Base-by-base conservation (phyloP, 1,284 basidiomycete genomes). In the Stygiomarasmius scandens region DNA sequence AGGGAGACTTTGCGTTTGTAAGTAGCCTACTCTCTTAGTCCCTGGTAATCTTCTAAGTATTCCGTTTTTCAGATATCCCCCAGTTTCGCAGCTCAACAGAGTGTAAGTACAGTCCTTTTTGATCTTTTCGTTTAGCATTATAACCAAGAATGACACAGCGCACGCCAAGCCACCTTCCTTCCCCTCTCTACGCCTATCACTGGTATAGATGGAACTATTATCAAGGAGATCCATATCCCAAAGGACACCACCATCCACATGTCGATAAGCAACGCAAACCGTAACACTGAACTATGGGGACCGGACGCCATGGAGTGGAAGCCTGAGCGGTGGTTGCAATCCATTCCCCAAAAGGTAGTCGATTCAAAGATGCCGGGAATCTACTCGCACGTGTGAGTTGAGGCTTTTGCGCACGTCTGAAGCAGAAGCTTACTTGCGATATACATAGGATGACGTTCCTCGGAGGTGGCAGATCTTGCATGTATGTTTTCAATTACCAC, bases 1-100 rank as follows among this genome's bases (percentile, higher is more conserved):
- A 55, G 61, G 23, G 67, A 68, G 43, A 68, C 67, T 25, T 62
- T 68, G 19, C 61, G 67, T 22, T 46, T 67, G 67, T 67, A 45
- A 46, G 64, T 57, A 8, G 19, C 8, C 12, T 19, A 8, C 12
- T 32, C 38, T 49, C 6, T 3, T 16, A 16, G 6, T 12, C 12
- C 49, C 34, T 20, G 5, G n/a, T 4, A 5, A 23, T 24, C 19
- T 8, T 10, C 24, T 8, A 27, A 27, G 9, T 19, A 14, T 20
- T 54, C 23, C 14, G 25, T 29, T n/a, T 11, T 12, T 11, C n/a
- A 55, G 54, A 20, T 32, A 55, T 22, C 8, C 54, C 12, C 54
- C 54, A 3, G 47, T 27, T 20, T 32, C 54, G 12, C 8, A 14
- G 29, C 47, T 55, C 10, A 29, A 41, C 12, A 5, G 29, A 6